Percentiles rank a stretch among this genome's conserved stretches.
Conservation (phyloP, 257 asterid genomes). For the Fraxinus pennsylvanica region DNA sequence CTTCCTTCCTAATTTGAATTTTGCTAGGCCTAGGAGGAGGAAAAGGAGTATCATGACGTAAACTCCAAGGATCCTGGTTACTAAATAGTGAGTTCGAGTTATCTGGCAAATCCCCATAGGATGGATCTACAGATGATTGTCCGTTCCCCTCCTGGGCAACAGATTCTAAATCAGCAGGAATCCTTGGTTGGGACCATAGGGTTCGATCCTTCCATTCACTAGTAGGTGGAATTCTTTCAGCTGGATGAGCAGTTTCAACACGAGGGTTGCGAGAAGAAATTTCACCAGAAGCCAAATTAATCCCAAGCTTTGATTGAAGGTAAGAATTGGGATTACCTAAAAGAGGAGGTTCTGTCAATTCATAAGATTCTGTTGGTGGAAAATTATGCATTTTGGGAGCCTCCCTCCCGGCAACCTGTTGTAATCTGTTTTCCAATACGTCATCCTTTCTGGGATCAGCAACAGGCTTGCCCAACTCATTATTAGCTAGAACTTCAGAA, state of each 20-base stretch:
- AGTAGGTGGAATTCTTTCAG: slow-evolving; percentile 39
- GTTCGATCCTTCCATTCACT: slow-evolving; percentile 53
- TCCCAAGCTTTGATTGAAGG: slow-evolving; percentile 37
- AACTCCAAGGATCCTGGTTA: slow-evolving; percentile 84
- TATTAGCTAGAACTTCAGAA: slow-evolving; percentile 43
- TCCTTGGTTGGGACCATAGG: slow-evolving; percentile 45
- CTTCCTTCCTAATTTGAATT: slow-evolving; percentile 63
- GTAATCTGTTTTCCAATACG: slow-evolving; percentile 31
- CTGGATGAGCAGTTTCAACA: slow-evolving; percentile 36
- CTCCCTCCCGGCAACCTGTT: slow-evolving; percentile 41
- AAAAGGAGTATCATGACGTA: slow-evolving; percentile 58
- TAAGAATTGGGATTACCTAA: slow-evolving; percentile 37
- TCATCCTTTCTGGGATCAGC: slow-evolving; percentile 42
- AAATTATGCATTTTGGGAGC: slow-evolving; percentile 25
- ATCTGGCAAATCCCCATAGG: slow-evolving; percentile 46
- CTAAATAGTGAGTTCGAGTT: slow-evolving; percentile 61
- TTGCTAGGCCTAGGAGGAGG: slow-evolving; percentile 83
- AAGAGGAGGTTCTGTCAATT: slow-evolving; percentile 39
- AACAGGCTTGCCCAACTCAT: slow-evolving; percentile 40
- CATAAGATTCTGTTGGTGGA: slow-evolving; percentile 46
- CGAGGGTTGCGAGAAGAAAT: slow-evolving; percentile 27
- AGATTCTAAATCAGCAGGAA: slow-evolving; percentile 44
- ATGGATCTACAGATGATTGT: slow-evolving; percentile 43
- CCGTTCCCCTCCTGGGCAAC: slow-evolving; percentile 34
- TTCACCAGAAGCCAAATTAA: slow-evolving; percentile 37